Conservation (phyloP, 306 rosid species). For the Pyrus bretschneideri region DNA sequence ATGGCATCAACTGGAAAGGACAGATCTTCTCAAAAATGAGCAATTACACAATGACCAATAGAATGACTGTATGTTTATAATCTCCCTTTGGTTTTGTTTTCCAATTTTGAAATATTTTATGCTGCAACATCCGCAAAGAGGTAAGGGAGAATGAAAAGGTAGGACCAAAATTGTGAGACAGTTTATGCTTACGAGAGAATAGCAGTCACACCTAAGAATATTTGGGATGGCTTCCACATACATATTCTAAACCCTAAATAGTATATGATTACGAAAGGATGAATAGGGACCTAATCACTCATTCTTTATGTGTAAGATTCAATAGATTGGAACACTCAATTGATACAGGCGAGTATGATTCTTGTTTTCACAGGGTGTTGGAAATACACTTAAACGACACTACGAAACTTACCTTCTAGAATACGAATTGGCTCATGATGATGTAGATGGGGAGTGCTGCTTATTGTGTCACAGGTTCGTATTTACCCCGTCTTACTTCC, state of each 20-base stretch:
- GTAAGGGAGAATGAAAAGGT: not conserved
- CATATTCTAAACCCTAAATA: not conserved
- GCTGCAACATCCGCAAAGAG: not conserved
- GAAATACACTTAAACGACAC: constrained; percentile 97
- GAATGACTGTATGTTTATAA: constrained; percentile 80
- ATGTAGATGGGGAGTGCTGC: constrained; percentile 98
- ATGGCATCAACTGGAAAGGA: constrained; percentile 99
- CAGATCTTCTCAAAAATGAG: constrained; percentile 99
- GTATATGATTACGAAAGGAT: not conserved
- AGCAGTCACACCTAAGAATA: not conserved
- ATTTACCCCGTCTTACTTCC: constrained; percentile 6
- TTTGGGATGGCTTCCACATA: not conserved
- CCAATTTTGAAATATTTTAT: not conserved
- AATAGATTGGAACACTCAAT: no score
- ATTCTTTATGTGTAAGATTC: not conserved
- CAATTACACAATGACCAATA: constrained; percentile 90
- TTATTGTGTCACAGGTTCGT: constrained; percentile 93
- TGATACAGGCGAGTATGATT: constrained; percentile 6
- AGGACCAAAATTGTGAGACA: not conserved
- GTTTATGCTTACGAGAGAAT: not conserved
- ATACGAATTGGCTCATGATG: constrained; percentile 96
- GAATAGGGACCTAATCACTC: not conserved
- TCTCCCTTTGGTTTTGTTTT: constrained; percentile 5
- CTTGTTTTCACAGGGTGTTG: constrained; percentile 75
- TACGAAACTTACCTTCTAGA: constrained; percentile 96